phyloP scores from a whole-genome alignment of 2,329 filamentous ascomycete genomes.

The Xylaria sp. region DNA sequence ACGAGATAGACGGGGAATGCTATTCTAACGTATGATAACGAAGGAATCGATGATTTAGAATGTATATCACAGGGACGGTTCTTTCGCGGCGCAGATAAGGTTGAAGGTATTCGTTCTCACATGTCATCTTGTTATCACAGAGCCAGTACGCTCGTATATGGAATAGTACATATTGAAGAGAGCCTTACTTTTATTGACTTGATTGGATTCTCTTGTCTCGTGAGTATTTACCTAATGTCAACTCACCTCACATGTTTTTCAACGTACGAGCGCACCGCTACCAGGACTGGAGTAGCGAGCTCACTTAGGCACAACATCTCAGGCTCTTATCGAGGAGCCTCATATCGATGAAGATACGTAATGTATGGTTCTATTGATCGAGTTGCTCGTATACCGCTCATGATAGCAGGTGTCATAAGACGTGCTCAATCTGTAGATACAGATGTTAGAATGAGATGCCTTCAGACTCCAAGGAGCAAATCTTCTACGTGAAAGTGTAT shows the following conservation, averaged over 20 bases:
- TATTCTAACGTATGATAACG: conserved; percentile 6
- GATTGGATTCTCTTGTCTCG: neutral
- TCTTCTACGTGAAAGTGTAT: no score
- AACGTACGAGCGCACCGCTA: neutral
- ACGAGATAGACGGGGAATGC: conserved; percentile 2
- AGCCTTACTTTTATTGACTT: neutral
- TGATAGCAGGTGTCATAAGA: no score
- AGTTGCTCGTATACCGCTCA: no score
- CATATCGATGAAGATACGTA: neutral
- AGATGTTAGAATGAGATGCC: no score
- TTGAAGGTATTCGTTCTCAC: neutral
- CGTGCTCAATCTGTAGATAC: no score
- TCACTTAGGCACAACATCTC: neutral
- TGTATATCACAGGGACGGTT: neutral
- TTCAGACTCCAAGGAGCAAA: no score
- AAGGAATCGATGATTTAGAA: conserved; percentile 5
- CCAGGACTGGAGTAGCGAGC: neutral
- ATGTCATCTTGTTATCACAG: neutral
- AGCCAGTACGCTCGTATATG: neutral
- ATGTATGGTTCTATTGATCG: no score
- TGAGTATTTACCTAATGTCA: no score
- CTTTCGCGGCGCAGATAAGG: neutral
- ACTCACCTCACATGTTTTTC: no score
- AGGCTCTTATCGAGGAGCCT: neutral
- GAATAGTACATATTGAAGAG: neutral